Percentiles rank a stretch among this genome's conserved stretches.
These are phyloP conservation scores for Tulasnella sp. DNA, from an alignment of 768 basidiomycete genomes.

Conservation along the genomic window DNA sequence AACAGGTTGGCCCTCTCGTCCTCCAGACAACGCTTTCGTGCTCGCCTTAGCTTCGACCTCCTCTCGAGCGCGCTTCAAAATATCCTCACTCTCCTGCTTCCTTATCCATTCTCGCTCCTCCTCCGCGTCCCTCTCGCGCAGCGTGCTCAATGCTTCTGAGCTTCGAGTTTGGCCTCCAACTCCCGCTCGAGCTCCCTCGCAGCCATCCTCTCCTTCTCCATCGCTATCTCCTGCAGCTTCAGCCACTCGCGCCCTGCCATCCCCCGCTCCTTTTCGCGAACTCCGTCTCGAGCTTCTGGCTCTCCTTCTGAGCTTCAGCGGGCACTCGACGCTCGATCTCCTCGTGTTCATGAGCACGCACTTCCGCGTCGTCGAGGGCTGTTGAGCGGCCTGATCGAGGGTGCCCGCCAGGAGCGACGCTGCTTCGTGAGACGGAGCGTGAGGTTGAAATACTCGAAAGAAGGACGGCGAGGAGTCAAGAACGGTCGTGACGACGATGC, in stretches of 20 bases:
- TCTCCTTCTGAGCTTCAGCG: not conserved
- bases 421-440: too few relatives aligned
- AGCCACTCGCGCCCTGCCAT: not conserved
- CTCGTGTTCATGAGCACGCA: too few relatives aligned
- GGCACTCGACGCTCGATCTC: not conserved
- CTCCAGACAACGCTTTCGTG: too few relatives aligned
- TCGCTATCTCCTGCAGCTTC: constrained; percentile 21
- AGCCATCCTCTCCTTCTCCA: constrained; percentile 18
- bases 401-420: too few relatives aligned
- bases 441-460: not conserved
- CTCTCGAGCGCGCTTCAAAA: constrained; percentile 2
- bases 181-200: not conserved
- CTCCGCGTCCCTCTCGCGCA: too few relatives aligned
- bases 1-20: too few relatives aligned
- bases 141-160: not conserved
- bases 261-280: constrained; percentile 18
- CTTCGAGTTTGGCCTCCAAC: not conserved
- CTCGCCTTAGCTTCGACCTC: too few relatives aligned
- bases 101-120: constrained; percentile 8
- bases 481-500: not conserved
- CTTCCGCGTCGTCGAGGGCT: too few relatives aligned
- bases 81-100: not conserved
- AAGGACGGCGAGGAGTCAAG: not conserved
- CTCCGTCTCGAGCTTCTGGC: too few relatives aligned
- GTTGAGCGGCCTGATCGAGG: too few relatives aligned